Evolutionary conservation across 2,329 filamentous ascomycete species (phyloP), one percentile per base, ranked within the genome.

Genomic region (Chaetomiaceae sp.): DNA sequence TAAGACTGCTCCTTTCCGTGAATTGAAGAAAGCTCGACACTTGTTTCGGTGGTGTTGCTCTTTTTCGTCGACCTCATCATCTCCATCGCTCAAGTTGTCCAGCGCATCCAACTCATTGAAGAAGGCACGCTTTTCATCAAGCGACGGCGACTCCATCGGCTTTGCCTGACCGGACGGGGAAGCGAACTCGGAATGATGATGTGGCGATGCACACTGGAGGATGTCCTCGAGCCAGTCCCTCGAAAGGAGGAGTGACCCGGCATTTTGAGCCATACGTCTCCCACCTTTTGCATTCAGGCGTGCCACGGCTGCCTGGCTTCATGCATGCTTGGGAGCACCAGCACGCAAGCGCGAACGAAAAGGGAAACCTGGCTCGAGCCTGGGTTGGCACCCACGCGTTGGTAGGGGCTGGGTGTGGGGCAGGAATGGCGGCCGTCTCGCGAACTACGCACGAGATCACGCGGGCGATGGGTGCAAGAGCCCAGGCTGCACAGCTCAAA

Each of bases 61-160:
- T 7, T 62, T 55, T 8, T 59, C 56, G 3, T 62, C 56, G 12
- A 57, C 45, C 15, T 61, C 55, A 6, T 67, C 65, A 9, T 66
- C 56, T 2, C 62, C 54, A 46, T 64, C 54, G 26, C 53, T 43
- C 7, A 46, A 42, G 27, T 51, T 37, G n/a, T 53, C 43, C 14
- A 65, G 57, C 1, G 60, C 56, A 12, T 65, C 60, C 1, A 76
- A 58, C n/a, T 60, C 59, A n/a, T 62, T 52, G 51, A 76, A 78
- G 50, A 72, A 74, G 0, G 64, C 68, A 18, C 59, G 38, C 55
- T 78, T 78, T 29, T 71, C 68, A 15, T 46, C 27, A 4, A 57
- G 45, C 12, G 51, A 40, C n/a, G 35, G 43, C 6, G 42, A 42
- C n/a, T 37, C 20, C 49, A 51, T 51, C 11, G 26, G 26, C n/a